Conservation (phyloP, 2,329 filamentous ascomycete species). For the Teratosphaeria viscida region DNA sequence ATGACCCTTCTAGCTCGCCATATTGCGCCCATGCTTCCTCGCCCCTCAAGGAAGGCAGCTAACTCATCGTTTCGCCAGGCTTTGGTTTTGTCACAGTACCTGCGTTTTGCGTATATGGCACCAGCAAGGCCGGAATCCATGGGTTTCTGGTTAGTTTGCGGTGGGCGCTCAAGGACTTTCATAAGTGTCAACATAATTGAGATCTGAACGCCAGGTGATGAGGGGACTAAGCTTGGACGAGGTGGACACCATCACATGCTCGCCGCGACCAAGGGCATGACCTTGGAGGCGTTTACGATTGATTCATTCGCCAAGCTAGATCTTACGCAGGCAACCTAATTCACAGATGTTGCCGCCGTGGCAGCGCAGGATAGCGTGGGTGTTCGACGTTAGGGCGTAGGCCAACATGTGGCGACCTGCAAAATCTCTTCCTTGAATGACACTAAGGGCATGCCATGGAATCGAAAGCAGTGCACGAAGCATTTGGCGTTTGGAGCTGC, state of each 20-base stretch:
- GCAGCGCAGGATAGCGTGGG: constrained; percentile 5
- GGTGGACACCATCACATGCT: background rate
- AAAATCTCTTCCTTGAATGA: background rate
- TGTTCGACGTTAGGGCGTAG: constrained; percentile 1
- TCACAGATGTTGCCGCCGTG: constrained; percentile 11
- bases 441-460: background rate
- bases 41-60: constrained; percentile 1
- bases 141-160: constrained; percentile 9
- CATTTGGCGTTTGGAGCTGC: background rate
- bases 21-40: constrained; percentile 7
- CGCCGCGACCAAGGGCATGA: constrained; percentile 3
- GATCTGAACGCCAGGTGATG: constrained; percentile 12
- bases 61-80: constrained; percentile 11
- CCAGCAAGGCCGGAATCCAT: constrained; percentile 12
- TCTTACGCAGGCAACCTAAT: constrained; percentile 4
- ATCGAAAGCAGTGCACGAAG: background rate
- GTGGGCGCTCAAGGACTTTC: constrained; percentile 8
- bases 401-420: background rate
- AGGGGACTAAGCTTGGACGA: constrained; percentile 1
- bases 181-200: constrained; percentile 11
- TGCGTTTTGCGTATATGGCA: constrained; percentile 9
- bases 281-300: constrained; percentile 6
- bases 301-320: constrained; percentile 8
- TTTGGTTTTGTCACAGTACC: constrained; percentile 10
- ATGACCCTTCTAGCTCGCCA: constrained; percentile 11